Conservation (phyloP, 768 basidiomycete species). For the Scleroderma bovista region DNA sequence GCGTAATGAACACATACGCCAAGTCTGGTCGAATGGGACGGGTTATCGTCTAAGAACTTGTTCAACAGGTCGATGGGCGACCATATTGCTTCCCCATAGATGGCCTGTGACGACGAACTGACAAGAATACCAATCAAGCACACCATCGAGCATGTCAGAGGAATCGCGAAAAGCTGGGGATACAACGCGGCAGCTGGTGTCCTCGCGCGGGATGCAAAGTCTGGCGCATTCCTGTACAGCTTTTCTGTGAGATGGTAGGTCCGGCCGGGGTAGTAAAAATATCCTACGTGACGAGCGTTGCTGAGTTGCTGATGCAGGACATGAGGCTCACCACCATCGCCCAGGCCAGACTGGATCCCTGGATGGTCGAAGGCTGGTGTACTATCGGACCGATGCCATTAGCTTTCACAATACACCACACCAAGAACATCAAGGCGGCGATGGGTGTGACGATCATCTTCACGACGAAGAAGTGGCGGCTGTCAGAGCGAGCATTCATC, state of each 20-base stretch:
- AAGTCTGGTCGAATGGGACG: conserved; percentile 61
- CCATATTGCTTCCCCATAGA: conserved; percentile 78
- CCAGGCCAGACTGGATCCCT: conserved; percentile 70
- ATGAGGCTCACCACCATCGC: conserved; percentile 66
- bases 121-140: conserved; percentile 81
- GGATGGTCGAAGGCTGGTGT: conserved; percentile 53
- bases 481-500: conserved; percentile 20
- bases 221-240: conserved; percentile 57
- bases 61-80: conserved; percentile 68
- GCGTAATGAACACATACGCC: conserved; percentile 47
- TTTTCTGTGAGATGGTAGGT: conserved; percentile 11
- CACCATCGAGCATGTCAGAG: conserved; percentile 67
- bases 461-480: conserved; percentile 73
- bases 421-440: conserved; percentile 66
- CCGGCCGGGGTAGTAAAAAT: conserved; percentile 1
- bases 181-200: conserved; percentile 52
- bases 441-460: conserved; percentile 71
- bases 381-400: conserved; percentile 75
- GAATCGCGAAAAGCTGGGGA: conserved; percentile 68
- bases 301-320: conserved; percentile 78
- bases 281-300: conserved; percentile 61
- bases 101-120: conserved; percentile 66
- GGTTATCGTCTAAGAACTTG: conserved; percentile 60
- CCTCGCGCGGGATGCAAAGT: conserved; percentile 63
- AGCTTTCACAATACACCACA: conserved; percentile 75